Base-by-base conservation (phyloP, 2,329 filamentous ascomycete genomes). In the Emergomyces africanus region DNA sequence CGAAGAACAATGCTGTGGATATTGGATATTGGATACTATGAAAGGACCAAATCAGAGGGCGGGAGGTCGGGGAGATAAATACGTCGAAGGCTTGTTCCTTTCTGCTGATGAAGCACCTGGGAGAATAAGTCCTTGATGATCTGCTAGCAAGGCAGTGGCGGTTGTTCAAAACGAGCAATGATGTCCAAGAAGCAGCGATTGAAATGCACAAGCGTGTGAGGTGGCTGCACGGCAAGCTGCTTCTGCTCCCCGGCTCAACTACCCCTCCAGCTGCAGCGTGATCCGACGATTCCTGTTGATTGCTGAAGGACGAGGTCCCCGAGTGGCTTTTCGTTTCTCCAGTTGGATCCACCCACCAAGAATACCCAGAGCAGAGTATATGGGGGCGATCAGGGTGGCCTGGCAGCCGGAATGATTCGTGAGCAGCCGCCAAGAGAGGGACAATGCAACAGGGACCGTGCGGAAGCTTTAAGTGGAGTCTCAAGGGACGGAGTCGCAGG, bases 261-360 rank as follows among this genome's bases (percentile, higher is more conserved):
- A 54, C 50, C 50, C 50, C 50, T 39, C 50, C 50, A 39, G 9
- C 50, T 53, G 50, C 50, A 54, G 50, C 8, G 50, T 54, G 50
- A 54, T 54, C 50, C 50, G 33, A 37, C 28, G 39, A 6, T 35
- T 54, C 30, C 49, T 10, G 28, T 51, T 51, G 14, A 50, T 33
- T 20, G 28, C 15, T 49, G 15, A n/a, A n/a, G 33, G 50, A n/a
- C 18, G 39, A 53, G 33, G 30, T n/a, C 30, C 33, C 33, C 14
- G 18, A 37, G 50, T 53, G 33, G 33, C 50, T 53, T 53, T 8
- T 35, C n/a, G 12, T 37, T 54, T 20, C 20, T 25, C n/a, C 12
- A 37, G 33, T 54, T n/a, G 50, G 18, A 39, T 39, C 33, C 12
- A 54, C 30, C n/a, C 18, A 39, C 30, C 10, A 51, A 28, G 12